Percentiles rank a stretch among this genome's conserved stretches.
These are phyloP conservation scores for Hymenoscyphus fructigenus DNA, from an alignment of 2,329 filamentous ascomycete genomes.

Conservation along the genomic window DNA sequence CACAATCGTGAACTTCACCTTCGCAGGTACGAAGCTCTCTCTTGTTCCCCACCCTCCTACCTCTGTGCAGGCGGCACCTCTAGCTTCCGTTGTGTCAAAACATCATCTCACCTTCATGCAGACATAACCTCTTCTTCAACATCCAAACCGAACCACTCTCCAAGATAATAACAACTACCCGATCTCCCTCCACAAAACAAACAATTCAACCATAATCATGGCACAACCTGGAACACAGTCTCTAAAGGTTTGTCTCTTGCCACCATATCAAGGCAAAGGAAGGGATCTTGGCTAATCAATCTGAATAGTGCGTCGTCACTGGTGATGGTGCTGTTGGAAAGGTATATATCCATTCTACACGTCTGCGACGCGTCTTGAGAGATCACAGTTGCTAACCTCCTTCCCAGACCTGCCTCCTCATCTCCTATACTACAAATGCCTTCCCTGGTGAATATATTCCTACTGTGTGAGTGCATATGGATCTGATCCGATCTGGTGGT, in stretches of 20 bases:
- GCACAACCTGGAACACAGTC: conserved; percentile 80
- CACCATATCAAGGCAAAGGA: conserved; percentile 12
- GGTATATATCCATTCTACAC: conserved; percentile 51
- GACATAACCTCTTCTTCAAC: conserved; percentile 20
- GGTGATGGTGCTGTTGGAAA: conserved; percentile 99
- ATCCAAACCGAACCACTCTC: conserved; percentile 21
- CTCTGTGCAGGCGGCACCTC: conserved; percentile 21
- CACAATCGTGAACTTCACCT: conserved; percentile 2
- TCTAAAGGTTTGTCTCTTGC: conserved; percentile 65
- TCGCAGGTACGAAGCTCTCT: neutral
- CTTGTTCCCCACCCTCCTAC: conserved; percentile 14
- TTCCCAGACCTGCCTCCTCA: conserved; percentile 89
- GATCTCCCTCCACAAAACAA: neutral
- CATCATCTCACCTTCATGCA: conserved; percentile 32
- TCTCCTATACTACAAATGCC: conserved; percentile 98
- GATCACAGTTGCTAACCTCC: conserved; percentile 20
- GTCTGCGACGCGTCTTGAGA: neutral
- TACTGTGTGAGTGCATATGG: conserved; percentile 69
- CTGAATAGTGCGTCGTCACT: conserved; percentile 86
- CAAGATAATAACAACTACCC: conserved; percentile 18
- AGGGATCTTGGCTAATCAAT: conserved; percentile 24
- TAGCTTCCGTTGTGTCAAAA: conserved; percentile 33
- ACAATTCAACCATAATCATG: conserved; percentile 47
- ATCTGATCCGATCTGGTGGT: neutral
- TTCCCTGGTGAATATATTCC: conserved; percentile 99